Evolutionary conservation across 75 land plant genomes (phyloP).

Genomic region (Pseudotsuga menziesii): DNA sequence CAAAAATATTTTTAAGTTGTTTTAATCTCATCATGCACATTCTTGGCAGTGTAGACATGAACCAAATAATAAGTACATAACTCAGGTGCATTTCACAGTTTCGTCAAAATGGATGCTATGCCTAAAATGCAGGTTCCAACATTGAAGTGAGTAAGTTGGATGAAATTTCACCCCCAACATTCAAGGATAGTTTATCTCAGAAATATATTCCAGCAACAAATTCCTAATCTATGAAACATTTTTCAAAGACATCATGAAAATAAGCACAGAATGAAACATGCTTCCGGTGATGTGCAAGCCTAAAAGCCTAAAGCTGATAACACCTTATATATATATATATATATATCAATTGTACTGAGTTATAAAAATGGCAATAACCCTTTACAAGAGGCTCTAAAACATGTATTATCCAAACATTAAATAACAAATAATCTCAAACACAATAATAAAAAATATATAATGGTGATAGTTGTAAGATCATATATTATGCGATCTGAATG

Average conservation of each 20-base stretch:
- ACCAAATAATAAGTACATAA: constrained; percentile 12
- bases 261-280: too few species aligned
- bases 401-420: not conserved
- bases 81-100: constrained; percentile 1
- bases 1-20: constrained; percentile 59
- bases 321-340: too few species aligned
- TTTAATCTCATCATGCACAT: constrained; percentile 57
- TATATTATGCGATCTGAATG: constrained; percentile 75
- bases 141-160: not conserved
- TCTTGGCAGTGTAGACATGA: constrained; percentile 50
- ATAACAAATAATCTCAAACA: not conserved
- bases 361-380: not conserved
- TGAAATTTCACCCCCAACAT: not conserved
- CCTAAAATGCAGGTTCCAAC: not conserved
- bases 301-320: not conserved
- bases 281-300: too few species aligned
- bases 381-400: not conserved
- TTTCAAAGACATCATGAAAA: not conserved
- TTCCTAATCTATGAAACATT: not conserved
- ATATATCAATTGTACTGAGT: not conserved
- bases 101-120: not conserved
- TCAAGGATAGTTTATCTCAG: not conserved
- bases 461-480: not conserved
- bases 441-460: not conserved
- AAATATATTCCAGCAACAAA: not conserved